Evolutionary conservation across 257 asterid genomes (phyloP), one percentile per base, ranked within the genome.

Genomic region (Solanum clarkiae): DNA sequence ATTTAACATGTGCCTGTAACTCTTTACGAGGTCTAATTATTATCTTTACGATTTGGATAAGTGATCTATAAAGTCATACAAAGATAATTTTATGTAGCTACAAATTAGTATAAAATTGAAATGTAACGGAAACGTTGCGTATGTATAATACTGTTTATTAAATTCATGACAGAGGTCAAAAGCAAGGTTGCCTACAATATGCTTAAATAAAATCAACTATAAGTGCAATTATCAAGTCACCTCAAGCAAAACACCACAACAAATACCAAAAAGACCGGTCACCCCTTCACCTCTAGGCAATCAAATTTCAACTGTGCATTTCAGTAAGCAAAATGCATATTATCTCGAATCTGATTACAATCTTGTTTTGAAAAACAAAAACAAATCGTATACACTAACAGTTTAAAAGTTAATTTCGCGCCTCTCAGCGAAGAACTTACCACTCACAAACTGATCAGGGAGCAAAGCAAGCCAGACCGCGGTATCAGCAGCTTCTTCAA

Each of bases 401-500:
- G 6, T 80, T 87, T n/a, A 95, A 90, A 92, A 95, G 88, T 92
- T 91, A 53, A 95, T 92, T 89, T 96, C 98, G n/a, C 97, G 98
- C 74, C 99, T 93, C 91, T 94, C 99, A 0, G 96, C 94, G 3
- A 94, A 96, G 80, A 96, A 95, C 71, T 91, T 94, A 40, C 99
- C 99, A 47, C 91, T 93, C 32, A 88, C 86, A 20, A 85, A 88
- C 69, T 86, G 91, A 26, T 93, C 95, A 3, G 94, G 95, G 47
- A 92, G 93, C 86, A 96, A 86, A 22, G 98, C 95, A 70, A 96
- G 96, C 99, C 99, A 96, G 14, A 96, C 97, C 4, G 96, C 97
- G 82, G 99, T 96, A 86, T 96, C 98, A 59, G 99, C 99, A 47
- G 95, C 98, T 56, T 96, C 98, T 87, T 93, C 97, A 0, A 95